These are phyloP conservation scores for Gloeostereum incarnatum DNA, from an alignment of 768 basidiomycete species.

Conservation along the genomic window DNA sequence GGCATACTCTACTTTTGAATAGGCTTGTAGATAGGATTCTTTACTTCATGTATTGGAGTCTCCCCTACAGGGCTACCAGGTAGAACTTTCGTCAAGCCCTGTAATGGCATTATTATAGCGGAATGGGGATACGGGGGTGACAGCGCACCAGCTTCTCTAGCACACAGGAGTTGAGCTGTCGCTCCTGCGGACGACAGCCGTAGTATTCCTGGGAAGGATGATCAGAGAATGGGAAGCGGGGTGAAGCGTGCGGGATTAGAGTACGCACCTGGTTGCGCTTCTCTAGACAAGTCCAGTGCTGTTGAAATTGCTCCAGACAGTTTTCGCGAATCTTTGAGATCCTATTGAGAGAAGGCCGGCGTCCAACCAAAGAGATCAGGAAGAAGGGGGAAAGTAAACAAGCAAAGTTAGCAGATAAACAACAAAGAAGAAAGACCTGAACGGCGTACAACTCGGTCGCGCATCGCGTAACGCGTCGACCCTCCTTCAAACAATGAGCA, in stretches of 20 bases:
- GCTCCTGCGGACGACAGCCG: constrained; percentile 83
- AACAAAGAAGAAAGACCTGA: not conserved
- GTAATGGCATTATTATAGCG: constrained; percentile 6
- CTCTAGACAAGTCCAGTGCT: constrained; percentile 94
- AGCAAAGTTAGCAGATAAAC: too few species aligned
- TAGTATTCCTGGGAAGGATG: constrained; percentile 61
- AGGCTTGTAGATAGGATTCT: constrained; percentile 72
- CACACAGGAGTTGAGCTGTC: constrained; percentile 85
- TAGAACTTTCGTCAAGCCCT: constrained; percentile 89
- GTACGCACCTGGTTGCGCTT: constrained; percentile 86
- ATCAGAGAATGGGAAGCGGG: not conserved
- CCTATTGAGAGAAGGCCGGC: constrained; percentile 28
- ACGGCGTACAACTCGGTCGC: constrained; percentile 78
- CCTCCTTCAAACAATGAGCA: constrained; percentile 91
- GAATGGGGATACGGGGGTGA: not conserved
- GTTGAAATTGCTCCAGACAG: constrained; percentile 79
- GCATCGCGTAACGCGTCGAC: constrained; percentile 91
- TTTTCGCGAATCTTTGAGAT: constrained; percentile 91
- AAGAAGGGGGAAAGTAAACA: not conserved
- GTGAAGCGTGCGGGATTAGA: too few species aligned
- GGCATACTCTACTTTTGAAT: constrained; percentile 89
- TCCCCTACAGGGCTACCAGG: constrained; percentile 81
- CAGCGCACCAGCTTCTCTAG: constrained; percentile 87
- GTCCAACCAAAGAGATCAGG: not conserved
- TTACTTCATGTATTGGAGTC: constrained; percentile 81